phyloP scores from a whole-genome alignment of 2,329 filamentous ascomycete genomes.

The Zarea fungicola region DNA sequence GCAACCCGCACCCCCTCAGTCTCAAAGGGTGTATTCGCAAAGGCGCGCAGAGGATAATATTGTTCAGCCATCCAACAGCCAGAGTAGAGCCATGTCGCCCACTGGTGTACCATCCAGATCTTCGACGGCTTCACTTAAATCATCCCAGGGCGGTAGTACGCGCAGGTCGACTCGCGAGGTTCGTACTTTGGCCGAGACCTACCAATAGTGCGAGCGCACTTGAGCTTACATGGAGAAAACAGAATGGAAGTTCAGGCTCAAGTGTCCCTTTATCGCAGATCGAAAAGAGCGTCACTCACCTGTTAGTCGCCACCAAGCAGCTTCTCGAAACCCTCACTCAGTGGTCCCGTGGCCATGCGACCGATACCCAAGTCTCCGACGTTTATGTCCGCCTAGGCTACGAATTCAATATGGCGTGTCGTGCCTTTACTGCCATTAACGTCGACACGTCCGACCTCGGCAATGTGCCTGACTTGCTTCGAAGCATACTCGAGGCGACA shows the following conservation, averaged over 20 bases:
- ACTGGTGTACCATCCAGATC: constrained; percentile 6
- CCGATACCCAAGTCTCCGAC: constrained; percentile 92
- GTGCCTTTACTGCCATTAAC: constrained; percentile 93
- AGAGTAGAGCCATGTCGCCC: constrained; percentile 9
- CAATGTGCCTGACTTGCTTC: constrained; percentile 86
- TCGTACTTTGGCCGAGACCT: not conserved
- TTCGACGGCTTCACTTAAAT: constrained; percentile 11
- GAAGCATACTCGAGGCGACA: constrained; percentile 89
- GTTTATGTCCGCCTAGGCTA: constrained; percentile 97
- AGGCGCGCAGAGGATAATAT: constrained; percentile 2
- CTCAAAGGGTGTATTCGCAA: constrained; percentile 9
- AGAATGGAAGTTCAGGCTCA: constrained; percentile 44
- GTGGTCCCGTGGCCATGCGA: constrained; percentile 90
- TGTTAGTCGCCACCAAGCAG: constrained; percentile 95
- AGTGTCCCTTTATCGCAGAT: constrained; percentile 85
- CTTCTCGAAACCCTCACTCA: constrained; percentile 94
- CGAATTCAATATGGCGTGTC: constrained; percentile 98
- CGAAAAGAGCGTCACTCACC: constrained; percentile 97
- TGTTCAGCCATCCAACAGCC: not conserved
- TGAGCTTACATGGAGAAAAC: constrained; percentile 24
- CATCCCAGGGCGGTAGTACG: constrained; percentile 7
- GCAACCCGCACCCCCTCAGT: constrained; percentile 2
- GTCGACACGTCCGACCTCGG: constrained; percentile 92
- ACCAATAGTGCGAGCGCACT: not conserved
- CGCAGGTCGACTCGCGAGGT: constrained; percentile 12